These are phyloP conservation scores for Malassezia arunalokei DNA, from an alignment of 1,284 basidiomycete species.

Conservation along the genomic window DNA sequence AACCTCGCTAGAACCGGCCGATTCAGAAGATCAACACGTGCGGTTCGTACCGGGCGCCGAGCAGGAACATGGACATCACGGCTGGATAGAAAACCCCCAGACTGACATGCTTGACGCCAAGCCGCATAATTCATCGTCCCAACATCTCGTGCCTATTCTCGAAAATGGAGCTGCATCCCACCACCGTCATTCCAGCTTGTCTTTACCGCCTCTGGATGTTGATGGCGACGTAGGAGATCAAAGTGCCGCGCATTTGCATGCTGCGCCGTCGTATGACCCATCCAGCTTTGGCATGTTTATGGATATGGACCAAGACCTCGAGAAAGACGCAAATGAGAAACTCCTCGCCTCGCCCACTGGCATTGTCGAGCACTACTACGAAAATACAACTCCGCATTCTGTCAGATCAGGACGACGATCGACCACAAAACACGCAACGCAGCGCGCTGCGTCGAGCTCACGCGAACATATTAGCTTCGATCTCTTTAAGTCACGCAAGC, in stretches of 20 bases:
- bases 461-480: background rate
- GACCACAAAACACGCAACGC: too few relatives aligned
- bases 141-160: conserved; percentile 8
- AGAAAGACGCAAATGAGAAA: background rate
- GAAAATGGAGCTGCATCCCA: background rate
- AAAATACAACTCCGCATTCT: background rate
- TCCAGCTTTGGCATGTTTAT: background rate
- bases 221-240: conserved; percentile 9
- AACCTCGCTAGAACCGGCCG: conserved; percentile 12
- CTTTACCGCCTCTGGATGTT: background rate
- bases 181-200: background rate
- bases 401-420: too few relatives aligned
- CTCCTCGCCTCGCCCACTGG: conserved; percentile 10
- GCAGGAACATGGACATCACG: conserved; percentile 28
- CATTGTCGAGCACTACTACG: conserved; percentile 15
- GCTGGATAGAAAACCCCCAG: background rate
- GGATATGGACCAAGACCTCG: background rate
- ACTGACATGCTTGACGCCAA: background rate
- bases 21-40: conserved; percentile 18
- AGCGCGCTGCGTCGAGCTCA: background rate
- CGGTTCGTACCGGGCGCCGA: conserved; percentile 22
- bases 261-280: background rate
- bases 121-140: background rate
- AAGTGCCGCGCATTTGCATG: conserved; percentile 1
- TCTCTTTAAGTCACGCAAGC: background rate